Base-by-base conservation (phyloP, 331 rosid species). In the Dryas integrifolia region DNA sequence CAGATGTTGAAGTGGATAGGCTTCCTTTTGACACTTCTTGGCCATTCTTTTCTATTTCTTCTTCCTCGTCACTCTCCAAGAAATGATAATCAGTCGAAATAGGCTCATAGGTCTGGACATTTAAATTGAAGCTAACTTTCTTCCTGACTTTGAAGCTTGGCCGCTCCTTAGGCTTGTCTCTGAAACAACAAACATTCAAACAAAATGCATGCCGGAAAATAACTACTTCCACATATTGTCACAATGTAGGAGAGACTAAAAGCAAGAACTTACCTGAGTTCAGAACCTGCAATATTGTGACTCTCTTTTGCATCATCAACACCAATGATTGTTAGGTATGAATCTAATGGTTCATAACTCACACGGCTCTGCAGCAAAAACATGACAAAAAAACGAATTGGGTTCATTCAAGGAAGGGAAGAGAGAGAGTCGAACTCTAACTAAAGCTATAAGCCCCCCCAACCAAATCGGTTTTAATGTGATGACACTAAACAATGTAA, bases 61-160 rank as follows among this genome's bases (percentile, higher is more conserved):
- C 86, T 47, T 78, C 92, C 67, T 86, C 85, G n/a, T 83, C 79
- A 11, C 67, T 77, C 73, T 81, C 84, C 77, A 88, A 73, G 50
- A 76, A 67, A 51, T 81, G 77, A 63, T 82, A 86, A 69, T 80
- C 81, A 35, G 73, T 82, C 10, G 88, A 83, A 74, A 89, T 56
- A 64, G 90, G 90, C 81, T 95, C 99, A 73, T 82, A 89, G 30
- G 87, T 82, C 82, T 95, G 85, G 66, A 95, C 87, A 77, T 91
- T 87, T 77, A 87, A 82, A 88, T 95, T 89, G 76, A 95, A 95
- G 73, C 88, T 87, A 51, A 95, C 99, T 83, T 95, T 95, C 89
- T 95, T 94, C 68, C 84, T 85, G 85, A 66, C 70, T 77, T 86
- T 88, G 38, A 74, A 71, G 69, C 82, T 55, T 30, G 76, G 76